These are phyloP conservation scores for Pythium apleroticum DNA, from an alignment of 352 stramenopile species.

Conservation along the genomic window DNA sequence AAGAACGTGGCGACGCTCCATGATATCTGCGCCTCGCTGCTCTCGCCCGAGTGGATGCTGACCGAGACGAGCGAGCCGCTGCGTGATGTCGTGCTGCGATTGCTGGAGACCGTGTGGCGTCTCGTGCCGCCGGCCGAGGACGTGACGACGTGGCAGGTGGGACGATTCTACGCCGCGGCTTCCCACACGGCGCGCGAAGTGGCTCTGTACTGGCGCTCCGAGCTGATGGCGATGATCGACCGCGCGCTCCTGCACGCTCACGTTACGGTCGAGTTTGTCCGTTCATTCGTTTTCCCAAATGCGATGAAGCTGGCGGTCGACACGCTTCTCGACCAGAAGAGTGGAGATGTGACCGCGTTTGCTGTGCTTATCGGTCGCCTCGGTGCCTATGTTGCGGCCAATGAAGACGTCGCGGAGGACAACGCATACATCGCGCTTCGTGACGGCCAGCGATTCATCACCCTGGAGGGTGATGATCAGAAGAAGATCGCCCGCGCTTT, in stretches of 20 bases:
- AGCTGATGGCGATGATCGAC: constrained; percentile 52
- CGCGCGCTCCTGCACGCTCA: constrained; percentile 51
- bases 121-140: constrained; percentile 47
- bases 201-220: constrained; percentile 47
- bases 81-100: constrained; percentile 43
- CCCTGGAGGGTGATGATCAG: not conserved
- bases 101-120: constrained; percentile 67
- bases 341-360: constrained; percentile 44
- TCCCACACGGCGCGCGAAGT: constrained; percentile 16
- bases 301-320: constrained; percentile 53
- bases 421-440: constrained; percentile 47
- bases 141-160: constrained; percentile 40
- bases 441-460: constrained; percentile 41
- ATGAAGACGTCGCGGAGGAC: constrained; percentile 49
- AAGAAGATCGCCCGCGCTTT: constrained; percentile 5
- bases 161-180: constrained; percentile 40
- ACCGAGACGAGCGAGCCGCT: constrained; percentile 36
- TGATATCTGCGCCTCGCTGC: constrained; percentile 39
- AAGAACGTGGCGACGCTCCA: constrained; percentile 49
- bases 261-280: constrained; percentile 52
- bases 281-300: constrained; percentile 55
- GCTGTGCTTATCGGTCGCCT: constrained; percentile 54
- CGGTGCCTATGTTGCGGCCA: constrained; percentile 45
- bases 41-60: constrained; percentile 48
- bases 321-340: constrained; percentile 32